These are phyloP conservation scores for Acacia confusa DNA, from an alignment of 306 rosid genomes.

Conservation along the genomic window DNA sequence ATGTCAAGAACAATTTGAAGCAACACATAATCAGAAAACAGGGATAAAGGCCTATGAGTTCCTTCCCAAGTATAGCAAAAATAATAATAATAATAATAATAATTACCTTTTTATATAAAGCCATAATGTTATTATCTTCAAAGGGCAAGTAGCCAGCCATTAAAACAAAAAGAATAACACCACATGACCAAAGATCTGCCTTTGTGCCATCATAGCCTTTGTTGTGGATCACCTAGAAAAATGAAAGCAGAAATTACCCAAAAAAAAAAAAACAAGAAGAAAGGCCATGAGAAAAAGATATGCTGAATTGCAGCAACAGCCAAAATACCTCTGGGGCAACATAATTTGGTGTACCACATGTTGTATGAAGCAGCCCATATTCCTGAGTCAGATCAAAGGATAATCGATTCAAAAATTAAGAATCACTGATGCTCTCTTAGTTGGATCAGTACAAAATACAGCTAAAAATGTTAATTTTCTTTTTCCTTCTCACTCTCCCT, in stretches of 20 bases:
- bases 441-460: conserved; percentile 41
- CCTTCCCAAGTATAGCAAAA: background rate
- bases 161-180: conserved; percentile 71
- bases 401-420: conserved; percentile 4
- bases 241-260: conserved; percentile 5
- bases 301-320: background rate
- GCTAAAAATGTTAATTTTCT: conserved; percentile 8
- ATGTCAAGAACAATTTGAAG: conserved; percentile 6
- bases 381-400: conserved; percentile 37
- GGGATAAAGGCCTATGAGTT: background rate
- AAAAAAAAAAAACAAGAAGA: background rate
- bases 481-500: conserved; percentile 1
- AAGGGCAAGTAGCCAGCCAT: conserved; percentile 85
- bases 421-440: conserved; percentile 21
- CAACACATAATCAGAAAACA: background rate
- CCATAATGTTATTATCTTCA: conserved; percentile 54
- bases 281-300: conserved; percentile 1
- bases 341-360: conserved; percentile 75
- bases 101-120: conserved; percentile 65
- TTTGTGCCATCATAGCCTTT: conserved; percentile 73
- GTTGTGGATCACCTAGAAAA: conserved; percentile 58
- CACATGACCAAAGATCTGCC: conserved; percentile 87
- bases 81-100: no score
- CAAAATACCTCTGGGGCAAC: conserved; percentile 81
- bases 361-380: conserved; percentile 74